These are phyloP conservation scores for Ophiocytium majus DNA, from an alignment of 352 stramenopile species.

Conservation along the genomic window DNA sequence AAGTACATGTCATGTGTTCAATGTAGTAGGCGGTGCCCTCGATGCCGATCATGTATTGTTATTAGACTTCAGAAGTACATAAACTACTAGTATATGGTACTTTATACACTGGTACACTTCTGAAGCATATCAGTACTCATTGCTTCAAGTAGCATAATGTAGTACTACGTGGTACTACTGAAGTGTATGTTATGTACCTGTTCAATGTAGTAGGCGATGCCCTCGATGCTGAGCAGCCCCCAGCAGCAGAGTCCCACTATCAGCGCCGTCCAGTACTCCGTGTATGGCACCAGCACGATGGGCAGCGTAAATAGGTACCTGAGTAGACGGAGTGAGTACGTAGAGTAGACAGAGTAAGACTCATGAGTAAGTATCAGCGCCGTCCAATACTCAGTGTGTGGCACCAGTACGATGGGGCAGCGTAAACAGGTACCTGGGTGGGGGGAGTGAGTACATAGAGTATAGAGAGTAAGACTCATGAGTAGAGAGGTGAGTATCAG, in stretches of 20 bases:
- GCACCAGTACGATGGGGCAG: no score
- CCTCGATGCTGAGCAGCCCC: slow-evolving; percentile 55
- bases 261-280: slow-evolving; percentile 45
- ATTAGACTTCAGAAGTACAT: background rate
- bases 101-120: background rate
- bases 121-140: background rate
- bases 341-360: no score
- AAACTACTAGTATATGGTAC: background rate
- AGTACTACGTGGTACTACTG: no score
- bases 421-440: no score
- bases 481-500: no score
- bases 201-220: slow-evolving; percentile 55
- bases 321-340: no score
- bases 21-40: slow-evolving; percentile 32
- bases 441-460: no score
- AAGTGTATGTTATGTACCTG: no score
- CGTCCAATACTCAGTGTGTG: slow-evolving; percentile 52
- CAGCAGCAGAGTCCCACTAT: slow-evolving; percentile 48
- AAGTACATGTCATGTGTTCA: no score
- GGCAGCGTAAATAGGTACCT: slow-evolving; percentile 56
- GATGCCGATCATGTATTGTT: background rate
- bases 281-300: slow-evolving; percentile 52
- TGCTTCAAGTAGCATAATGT: background rate
- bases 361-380: no score
- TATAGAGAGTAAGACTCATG: no score